Conservation (phyloP, 164 flowering plant genomes). For the Vitis vinifera region DNA sequence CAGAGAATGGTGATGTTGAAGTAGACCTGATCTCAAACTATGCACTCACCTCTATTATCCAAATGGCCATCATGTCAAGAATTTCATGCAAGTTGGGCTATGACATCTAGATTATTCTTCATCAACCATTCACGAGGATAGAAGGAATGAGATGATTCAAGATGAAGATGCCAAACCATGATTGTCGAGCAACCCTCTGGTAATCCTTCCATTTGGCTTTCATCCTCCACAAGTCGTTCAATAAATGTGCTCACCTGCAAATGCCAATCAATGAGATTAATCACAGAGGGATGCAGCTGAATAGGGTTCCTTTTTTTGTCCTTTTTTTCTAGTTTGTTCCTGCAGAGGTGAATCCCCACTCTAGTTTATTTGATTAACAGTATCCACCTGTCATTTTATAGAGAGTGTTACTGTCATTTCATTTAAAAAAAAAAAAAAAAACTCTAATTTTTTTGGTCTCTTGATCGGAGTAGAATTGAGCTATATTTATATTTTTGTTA, state of each 20-base stretch:
- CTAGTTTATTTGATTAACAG: not conserved
- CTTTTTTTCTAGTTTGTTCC: too few species aligned
- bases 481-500: not conserved
- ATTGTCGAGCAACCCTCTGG: conserved; percentile 45
- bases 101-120: conserved; percentile 45
- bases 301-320: too few species aligned
- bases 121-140: conserved; percentile 55
- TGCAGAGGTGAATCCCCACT: too few species aligned
- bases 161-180: conserved; percentile 68
- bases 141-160: conserved; percentile 36
- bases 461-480: not conserved
- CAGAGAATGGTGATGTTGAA: too few species aligned
- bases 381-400: too few species aligned
- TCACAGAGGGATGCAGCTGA: not conserved
- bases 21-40: too few species aligned
- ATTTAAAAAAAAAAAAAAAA: too few species aligned
- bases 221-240: conserved; percentile 88
- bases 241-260: conserved; percentile 71
- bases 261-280: conserved; percentile 5
- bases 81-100: conserved; percentile 25
- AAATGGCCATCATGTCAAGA: conserved; percentile 6
- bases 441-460: too few species aligned
- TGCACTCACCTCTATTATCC: not conserved
- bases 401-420: too few species aligned
- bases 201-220: conserved; percentile 89